Evolutionary conservation across 768 basidiomycete genomes (phyloP).

Genomic region (Glaciozyma antarctica): DNA sequence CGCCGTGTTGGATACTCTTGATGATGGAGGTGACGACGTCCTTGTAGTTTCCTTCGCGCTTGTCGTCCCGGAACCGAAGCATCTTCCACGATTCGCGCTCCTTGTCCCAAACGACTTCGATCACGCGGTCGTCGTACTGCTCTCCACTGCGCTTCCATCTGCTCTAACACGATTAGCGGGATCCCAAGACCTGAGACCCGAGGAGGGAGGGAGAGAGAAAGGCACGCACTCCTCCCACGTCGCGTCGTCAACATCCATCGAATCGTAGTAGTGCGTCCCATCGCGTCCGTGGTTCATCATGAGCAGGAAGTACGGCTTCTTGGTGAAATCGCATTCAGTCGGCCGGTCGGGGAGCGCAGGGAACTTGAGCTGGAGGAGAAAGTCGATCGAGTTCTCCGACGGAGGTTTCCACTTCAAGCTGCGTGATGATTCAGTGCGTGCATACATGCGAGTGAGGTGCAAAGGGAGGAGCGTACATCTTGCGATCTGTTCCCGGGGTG

Average conservation of each 20-base stretch:
- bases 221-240: slow-evolving; percentile 80
- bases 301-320: slow-evolving; percentile 77
- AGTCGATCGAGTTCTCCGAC: slow-evolving; percentile 94
- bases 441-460: background rate
- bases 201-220: background rate
- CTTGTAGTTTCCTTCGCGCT: slow-evolving; percentile 80
- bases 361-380: slow-evolving; percentile 90
- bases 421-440: background rate
- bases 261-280: slow-evolving; percentile 73
- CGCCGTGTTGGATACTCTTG: slow-evolving; percentile 83
- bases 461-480: slow-evolving; percentile 54
- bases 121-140: slow-evolving; percentile 84
- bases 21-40: slow-evolving; percentile 79
- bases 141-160: slow-evolving; percentile 77
- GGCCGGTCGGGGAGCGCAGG: slow-evolving; percentile 54
- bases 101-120: slow-evolving; percentile 87
- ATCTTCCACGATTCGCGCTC: slow-evolving; percentile 61
- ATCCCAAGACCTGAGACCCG: background rate
- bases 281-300: slow-evolving; percentile 64
- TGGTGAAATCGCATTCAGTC: slow-evolving; percentile 61
- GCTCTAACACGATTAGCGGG: slow-evolving; percentile 14
- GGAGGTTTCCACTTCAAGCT: slow-evolving; percentile 99
- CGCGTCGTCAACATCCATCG: slow-evolving; percentile 70
- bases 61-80: slow-evolving; percentile 91
- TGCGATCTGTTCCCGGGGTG: slow-evolving; percentile 67